Evolutionary conservation across 2,329 filamentous ascomycete genomes (phyloP), one percentile per base, ranked within the genome.

Genomic region (Epicoccum nigrum): DNA sequence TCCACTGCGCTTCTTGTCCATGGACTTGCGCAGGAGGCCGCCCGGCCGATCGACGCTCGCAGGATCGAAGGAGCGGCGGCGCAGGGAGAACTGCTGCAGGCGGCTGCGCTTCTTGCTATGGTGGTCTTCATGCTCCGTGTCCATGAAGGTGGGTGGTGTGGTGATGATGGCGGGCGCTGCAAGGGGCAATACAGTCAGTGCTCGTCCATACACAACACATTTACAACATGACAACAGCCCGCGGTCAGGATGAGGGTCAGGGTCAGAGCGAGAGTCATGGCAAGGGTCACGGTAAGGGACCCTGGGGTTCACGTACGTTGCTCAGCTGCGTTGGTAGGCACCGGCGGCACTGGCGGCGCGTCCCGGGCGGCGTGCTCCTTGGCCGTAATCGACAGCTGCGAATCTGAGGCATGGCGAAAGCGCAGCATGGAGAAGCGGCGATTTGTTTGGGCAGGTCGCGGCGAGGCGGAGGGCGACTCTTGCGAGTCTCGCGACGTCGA

Each of bases 361-460:
- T 84, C 86, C 15, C 48, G 51, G 52, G 55, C 75, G 76, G 82
- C 69, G 78, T 91, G 86, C 64, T 88, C 83, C 70, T 87, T 92
- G 44, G 88, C 87, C 70, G 85, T 84, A 23, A 86, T 79, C 9
- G 90, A 91, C 55, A 97, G 77, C 73, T 97, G 92, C 42, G 92
- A 89, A 76, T 97, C 93, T 7, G 92, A 97, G 55, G 91, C 92
- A 82, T 96, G 92, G 66, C 92, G 89, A 72, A 94, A 92, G 68
- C 88, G 87, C 76, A 96, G 79, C 73, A 96, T 73, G 65, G 81
- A 86, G 71, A 87, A 86, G 49, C 83, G 77, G 60, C 81, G 75
- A 52, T 74, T 12, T 74, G 58, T 67, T 72, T 38, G 69, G 67
- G 61, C 68, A 59, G 67, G 63, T 33, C 71, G 62, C 38, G 71